Base-by-base conservation (phyloP, 805 yeast species). In the Candida morakotiae region DNA sequence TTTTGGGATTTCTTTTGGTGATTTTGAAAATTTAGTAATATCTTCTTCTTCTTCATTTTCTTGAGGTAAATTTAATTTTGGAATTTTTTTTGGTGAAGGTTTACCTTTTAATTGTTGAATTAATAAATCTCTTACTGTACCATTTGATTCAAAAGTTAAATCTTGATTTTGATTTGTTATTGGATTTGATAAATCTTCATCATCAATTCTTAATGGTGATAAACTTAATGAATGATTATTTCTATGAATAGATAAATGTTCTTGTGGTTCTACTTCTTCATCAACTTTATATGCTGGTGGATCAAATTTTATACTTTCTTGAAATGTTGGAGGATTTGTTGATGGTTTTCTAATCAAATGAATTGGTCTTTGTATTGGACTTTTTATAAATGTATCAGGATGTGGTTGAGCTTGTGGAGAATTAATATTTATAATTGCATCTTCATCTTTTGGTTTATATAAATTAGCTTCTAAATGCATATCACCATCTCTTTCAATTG, bases 381-480 rank as follows among this genome's bases (percentile, higher is more conserved):
- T 75, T 17, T 67, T 59, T 14, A 31, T 17, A 35, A 60, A 50
- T 1, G 62, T 56, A 2, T 48, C 58, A 4, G 62, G 60, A 44
- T 55, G 61, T 2, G 87, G 87, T 31, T 71, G 52, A 3, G 86
- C 87, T 43, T 79, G 88, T 1, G 85, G 83, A 1, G 86, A 79
- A 21, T 71, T 61, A 35, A 79, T 47, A 36, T 65, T 75, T 4
- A 66, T 53, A 9, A 47, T 43, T 1, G 43, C 34, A 4, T 69
- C 71, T 15, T 70, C 52, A 14, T 31, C 30, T 1, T 62, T 68
- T 0, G 88, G 89, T 46, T 73, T 68, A 54, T 77, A 82, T 5
- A 82, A 41, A 39, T 68, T 68, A 3, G 73, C 64, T 19, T 58
- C 70, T 21, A 68, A 50, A 44, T 67, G 73, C 56, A 67, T 57